Base-by-base conservation (phyloP, 1,284 basidiomycete species). In the Malassezia slooffiae region DNA sequence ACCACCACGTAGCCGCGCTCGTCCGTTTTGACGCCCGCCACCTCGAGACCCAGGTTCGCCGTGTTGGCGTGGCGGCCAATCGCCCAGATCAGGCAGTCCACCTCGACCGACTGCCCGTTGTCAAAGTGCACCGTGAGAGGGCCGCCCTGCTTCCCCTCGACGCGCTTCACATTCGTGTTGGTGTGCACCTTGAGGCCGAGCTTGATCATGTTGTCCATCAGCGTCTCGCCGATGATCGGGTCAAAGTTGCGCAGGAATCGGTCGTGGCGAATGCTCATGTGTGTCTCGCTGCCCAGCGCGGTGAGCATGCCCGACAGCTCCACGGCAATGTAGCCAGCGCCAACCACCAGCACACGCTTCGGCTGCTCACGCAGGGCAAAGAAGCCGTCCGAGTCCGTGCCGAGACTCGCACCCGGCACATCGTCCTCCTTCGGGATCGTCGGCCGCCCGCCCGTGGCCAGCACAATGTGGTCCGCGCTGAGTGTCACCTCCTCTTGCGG, bases 241-340 rank as follows among this genome's bases (percentile, higher is more conserved):
- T 99, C 91, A 72, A 97, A 97, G 4, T 84, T 84, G 52, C 93
- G 80, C 50, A 99, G 75, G 34, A 96, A 85, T 43, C 79, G 82
- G 43, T 96, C 85, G 49, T 82, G 77, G 46, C 91, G 82, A 61
- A 95, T 93, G 65, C 95, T 70, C 52, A 96, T 72, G 68, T 95
- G 88, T 16, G 89, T 91, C 72, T 96, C 87, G n/a, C 57, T 56
- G 20, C 62, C 62, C 10, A 70, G 64, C 19, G 59, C 54, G 45
- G 64, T 51, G 41, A 70, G 57, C 23, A 71, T 58, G 34, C 62
- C 63, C 9, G 64, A 66, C 9, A 73, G 53, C 52, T 97, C 91
- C 55, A 96, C 85, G 17, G 88, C 87, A 60, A 97, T 97, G 72
- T 97, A 97, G 4, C 91, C 91, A 15, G 91, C 91, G 38, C 91